phyloP scores from a whole-genome alignment of 1,284 basidiomycete species.

The Ustilago loliicola region DNA sequence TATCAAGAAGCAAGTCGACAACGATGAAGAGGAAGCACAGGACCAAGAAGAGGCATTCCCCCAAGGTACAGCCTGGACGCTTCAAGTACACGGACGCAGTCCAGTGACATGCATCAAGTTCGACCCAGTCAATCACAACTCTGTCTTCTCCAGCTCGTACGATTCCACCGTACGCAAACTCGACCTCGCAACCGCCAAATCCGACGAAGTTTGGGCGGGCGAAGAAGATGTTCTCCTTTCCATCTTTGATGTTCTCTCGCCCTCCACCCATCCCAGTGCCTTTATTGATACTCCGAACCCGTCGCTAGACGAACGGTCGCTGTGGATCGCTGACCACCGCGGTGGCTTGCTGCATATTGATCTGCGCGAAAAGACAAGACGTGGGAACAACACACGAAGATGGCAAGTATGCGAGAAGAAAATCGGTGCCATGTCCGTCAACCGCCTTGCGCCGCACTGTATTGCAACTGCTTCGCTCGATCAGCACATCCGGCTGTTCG shows the following conservation, averaged over 20 bases:
- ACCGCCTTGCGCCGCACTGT: slow-evolving; percentile 52
- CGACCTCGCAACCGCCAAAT: slow-evolving; percentile 45
- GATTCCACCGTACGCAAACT: slow-evolving; percentile 64
- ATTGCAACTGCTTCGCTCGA: slow-evolving; percentile 67
- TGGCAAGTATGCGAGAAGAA: slow-evolving; percentile 70
- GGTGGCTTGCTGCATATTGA: slow-evolving; percentile 66
- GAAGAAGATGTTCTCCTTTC: slow-evolving; percentile 61
- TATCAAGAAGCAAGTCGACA: slow-evolving; percentile 33
- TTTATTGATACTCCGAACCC: slow-evolving; percentile 53
- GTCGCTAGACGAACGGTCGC: slow-evolving; percentile 53
- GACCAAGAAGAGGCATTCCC: slow-evolving; percentile 26
- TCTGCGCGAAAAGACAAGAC: slow-evolving; percentile 43
- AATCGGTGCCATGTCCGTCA: slow-evolving; percentile 68
- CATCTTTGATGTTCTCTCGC: slow-evolving; percentile 66
- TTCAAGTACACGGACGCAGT: slow-evolving; percentile 62
- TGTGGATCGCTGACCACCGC: slow-evolving; percentile 69
- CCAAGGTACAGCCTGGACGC: slow-evolving; percentile 52
- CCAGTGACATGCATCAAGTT: slow-evolving; percentile 66
- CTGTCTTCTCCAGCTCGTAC: slow-evolving; percentile 62
- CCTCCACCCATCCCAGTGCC: slow-evolving; percentile 49
- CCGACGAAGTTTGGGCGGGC: slow-evolving; percentile 59
- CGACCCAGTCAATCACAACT: slow-evolving; percentile 56
- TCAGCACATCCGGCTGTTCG: slow-evolving; percentile 65
- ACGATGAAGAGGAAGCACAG: slow-evolving; percentile 38
- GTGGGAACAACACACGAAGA: slow-evolving; percentile 37